Evolutionary conservation across 495 filamentous ascomycete genomes (phyloP).

Genomic region (Viridothelium virens): DNA sequence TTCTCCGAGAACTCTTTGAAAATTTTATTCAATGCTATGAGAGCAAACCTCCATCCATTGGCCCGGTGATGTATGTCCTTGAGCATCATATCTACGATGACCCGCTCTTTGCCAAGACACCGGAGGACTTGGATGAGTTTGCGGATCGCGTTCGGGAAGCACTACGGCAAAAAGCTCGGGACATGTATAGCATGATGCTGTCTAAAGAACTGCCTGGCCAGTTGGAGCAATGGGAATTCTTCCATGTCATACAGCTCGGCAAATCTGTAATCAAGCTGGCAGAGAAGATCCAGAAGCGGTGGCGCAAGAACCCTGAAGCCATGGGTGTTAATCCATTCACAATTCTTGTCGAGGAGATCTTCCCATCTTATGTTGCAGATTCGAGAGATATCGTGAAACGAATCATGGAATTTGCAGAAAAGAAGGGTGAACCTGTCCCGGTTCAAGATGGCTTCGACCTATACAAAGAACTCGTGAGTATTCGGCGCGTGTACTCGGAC

Average conservation of each 20-base stretch:
- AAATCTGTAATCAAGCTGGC: slow-evolving; percentile 74
- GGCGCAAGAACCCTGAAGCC: slow-evolving; percentile 76
- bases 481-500: slow-evolving; percentile 67
- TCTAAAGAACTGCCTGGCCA: slow-evolving; percentile 64
- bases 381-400: slow-evolving; percentile 70
- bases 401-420: slow-evolving; percentile 63
- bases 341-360: slow-evolving; percentile 71
- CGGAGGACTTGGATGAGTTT: slow-evolving; percentile 62
- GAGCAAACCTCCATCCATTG: slow-evolving; percentile 67
- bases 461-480: slow-evolving; percentile 77
- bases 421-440: slow-evolving; percentile 62
- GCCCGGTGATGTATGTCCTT: slow-evolving; percentile 73
- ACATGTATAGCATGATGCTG: slow-evolving; percentile 65
- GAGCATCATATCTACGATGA: slow-evolving; percentile 76
- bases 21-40: slow-evolving; percentile 83
- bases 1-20: slow-evolving; percentile 83
- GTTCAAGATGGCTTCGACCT: slow-evolving; percentile 90
- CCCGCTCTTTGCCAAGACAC: slow-evolving; percentile 59
- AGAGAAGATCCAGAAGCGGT: slow-evolving; percentile 84
- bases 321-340: slow-evolving; percentile 82
- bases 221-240: slow-evolving; percentile 73
- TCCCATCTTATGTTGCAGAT: slow-evolving; percentile 85
- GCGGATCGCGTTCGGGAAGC: slow-evolving; percentile 61
- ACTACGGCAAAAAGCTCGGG: slow-evolving; percentile 61
- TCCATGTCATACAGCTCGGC: slow-evolving; percentile 77